These are phyloP conservation scores for Trametopsis cervina DNA, from an alignment of 768 basidiomycete genomes.

Conservation along the genomic window DNA sequence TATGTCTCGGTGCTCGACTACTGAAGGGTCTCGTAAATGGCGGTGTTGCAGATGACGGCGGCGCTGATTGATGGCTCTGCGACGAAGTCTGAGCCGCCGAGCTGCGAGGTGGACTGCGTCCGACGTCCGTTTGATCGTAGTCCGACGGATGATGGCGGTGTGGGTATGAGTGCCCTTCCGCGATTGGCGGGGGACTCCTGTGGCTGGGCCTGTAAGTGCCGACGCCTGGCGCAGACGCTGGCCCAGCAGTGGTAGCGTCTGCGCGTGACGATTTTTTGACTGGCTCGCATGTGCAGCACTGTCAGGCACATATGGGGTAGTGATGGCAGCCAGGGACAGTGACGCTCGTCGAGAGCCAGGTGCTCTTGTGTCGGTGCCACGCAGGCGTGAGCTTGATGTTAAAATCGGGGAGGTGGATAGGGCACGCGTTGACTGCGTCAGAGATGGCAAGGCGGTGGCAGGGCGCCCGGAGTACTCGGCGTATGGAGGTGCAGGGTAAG, in stretches of 20 bases:
- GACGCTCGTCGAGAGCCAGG: constrained; percentile 31
- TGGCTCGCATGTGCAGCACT: constrained; percentile 23
- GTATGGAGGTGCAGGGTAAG: neutral
- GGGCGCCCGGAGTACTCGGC: neutral
- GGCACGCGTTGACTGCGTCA: constrained; percentile 13
- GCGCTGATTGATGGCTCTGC: neutral
- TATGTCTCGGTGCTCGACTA: neutral
- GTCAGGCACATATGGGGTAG: constrained; percentile 29
- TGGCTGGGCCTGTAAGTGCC: constrained; percentile 20
- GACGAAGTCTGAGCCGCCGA: neutral
- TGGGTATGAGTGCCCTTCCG: neutral
- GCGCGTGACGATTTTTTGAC: constrained; percentile 77
- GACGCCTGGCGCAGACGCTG: constrained; percentile 60
- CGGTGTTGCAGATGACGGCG: neutral
- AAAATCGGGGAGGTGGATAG: constrained; percentile 19
- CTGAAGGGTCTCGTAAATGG: neutral
- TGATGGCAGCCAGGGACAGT: constrained; percentile 35
- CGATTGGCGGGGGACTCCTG: constrained; percentile 1
- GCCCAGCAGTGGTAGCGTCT: constrained; percentile 67
- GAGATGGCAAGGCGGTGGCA: neutral
- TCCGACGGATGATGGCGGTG: neutral
- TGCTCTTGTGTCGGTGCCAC: constrained; percentile 23
- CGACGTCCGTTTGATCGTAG: neutral
- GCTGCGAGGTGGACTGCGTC: neutral
- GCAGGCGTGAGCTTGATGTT: constrained; percentile 21